Base-by-base conservation (phyloP, 2,329 filamentous ascomycete species). In the Stachybotrys chlorohalonatus region DNA sequence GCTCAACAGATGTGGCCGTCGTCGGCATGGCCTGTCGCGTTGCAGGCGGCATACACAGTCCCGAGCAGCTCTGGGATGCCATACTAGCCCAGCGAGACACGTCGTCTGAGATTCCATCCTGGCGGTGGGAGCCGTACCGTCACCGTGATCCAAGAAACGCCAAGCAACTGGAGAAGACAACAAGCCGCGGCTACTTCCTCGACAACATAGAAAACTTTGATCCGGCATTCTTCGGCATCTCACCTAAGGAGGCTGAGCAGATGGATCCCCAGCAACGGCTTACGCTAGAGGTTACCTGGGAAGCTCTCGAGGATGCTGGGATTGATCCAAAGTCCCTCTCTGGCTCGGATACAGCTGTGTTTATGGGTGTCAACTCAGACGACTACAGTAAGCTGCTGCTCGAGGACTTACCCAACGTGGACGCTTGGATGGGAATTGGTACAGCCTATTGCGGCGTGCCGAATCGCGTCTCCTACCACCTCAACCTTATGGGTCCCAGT, bases 261-360 rank as follows among this genome's bases (percentile, higher is more conserved):
- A 56, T 56, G 52, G 54, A 56, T 36, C 54, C 54, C 32, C 54
- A 53, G 13, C 54, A 56, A n/a, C 24, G 54, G 8, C 39, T 56
- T 3, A 7, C 17, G 3, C 42, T 56, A 4, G 54, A 56, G 31
- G 13, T 52, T 13, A 46, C 15, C 17, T 56, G 45, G 36, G 52
- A 53, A 30, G 52, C 54, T 7, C 47, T 56, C 5, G 52, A 54
- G 42, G 49, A 53, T 48, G 52, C 54, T 9, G 54, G 47, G 11
- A 48, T 56, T 9, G 24, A 31, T 7, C 16, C 39, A 16, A 51
- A 53, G 17, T 31, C 24, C n/a, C 45, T 55, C 13, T n/a, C 46
- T 4, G 54, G 54, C 5, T 46, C 31, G n/a, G 32, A 53, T 32
- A 55, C 54, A 5, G 54, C 47, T 31, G 54, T 55, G 24, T 55